Evolutionary conservation across 2,329 filamentous ascomycete species (phyloP).

Genomic region (Microcyclospora pomicola): DNA sequence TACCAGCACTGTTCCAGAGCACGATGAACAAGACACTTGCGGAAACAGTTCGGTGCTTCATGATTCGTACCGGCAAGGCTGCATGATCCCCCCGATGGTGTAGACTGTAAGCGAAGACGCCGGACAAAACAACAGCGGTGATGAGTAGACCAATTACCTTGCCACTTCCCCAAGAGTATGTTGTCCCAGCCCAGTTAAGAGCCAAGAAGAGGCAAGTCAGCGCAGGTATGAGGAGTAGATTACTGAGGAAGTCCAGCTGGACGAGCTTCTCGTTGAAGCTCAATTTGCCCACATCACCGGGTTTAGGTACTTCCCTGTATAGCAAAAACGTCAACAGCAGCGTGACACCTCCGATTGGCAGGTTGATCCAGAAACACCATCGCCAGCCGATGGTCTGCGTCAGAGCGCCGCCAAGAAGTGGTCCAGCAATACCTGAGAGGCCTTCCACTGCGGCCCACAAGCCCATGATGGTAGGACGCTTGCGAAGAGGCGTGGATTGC

Average conservation of each 20-base stretch:
- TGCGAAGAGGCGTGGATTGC: conserved; percentile 1
- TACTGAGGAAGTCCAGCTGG: conserved; percentile 23
- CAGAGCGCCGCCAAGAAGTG: conserved; percentile 22
- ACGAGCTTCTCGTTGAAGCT: conserved; percentile 15
- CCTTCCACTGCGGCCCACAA: conserved; percentile 4
- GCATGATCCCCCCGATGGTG: conserved; percentile 19
- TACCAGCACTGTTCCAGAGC: conserved; percentile 2
- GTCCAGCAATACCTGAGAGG: conserved; percentile 17
- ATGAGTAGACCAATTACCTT: conserved; percentile 23
- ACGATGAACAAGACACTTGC: conserved; percentile 9
- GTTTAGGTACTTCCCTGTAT: conserved; percentile 14
- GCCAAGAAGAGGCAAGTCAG: conserved; percentile 18
- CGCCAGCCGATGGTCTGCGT: conserved; percentile 20
- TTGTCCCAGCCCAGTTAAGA: conserved; percentile 24
- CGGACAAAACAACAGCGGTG: conserved; percentile 19
- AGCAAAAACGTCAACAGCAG: too few relatives aligned
- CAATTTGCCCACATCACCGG: conserved; percentile 1
- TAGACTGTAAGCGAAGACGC: conserved; percentile 21
- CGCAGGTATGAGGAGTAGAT: conserved; percentile 20
- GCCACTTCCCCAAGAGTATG: conserved; percentile 22
- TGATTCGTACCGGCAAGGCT: conserved; percentile 21
- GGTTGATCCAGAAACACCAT: conserved; percentile 25
- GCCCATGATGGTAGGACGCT: not conserved
- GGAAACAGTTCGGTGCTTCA: conserved; percentile 17
- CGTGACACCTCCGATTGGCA: conserved; percentile 12